phyloP scores from a whole-genome alignment of 2,329 filamentous ascomycete species.

The Chaetothyriales sp. region DNA sequence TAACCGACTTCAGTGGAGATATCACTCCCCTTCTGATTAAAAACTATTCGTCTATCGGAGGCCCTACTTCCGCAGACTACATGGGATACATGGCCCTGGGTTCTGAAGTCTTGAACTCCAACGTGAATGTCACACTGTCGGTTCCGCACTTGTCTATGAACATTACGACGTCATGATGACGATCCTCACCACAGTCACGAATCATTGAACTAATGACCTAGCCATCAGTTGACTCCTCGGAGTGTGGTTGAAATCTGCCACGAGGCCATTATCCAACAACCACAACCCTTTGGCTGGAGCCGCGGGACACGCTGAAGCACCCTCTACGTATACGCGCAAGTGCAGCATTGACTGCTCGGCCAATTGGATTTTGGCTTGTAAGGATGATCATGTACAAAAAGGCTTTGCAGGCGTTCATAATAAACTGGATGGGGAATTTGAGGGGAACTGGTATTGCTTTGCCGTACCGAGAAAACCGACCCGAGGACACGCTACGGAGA shows the following conservation, averaged over 20 bases:
- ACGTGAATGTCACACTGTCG: conserved; percentile 36
- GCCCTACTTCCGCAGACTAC: conserved; percentile 32
- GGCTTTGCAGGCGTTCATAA: not conserved
- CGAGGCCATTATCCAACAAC: too few species aligned
- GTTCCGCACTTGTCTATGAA: conserved; percentile 26
- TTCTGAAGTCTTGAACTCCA: conserved; percentile 36
- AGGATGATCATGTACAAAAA: not conserved
- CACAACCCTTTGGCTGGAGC: too few species aligned
- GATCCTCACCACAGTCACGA: not conserved
- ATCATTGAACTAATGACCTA: not conserved
- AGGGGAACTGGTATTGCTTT: not conserved
- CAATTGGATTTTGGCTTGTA: not conserved
- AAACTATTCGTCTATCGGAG: conserved; percentile 23
- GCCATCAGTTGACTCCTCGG: not conserved
- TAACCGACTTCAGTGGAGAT: conserved; percentile 34
- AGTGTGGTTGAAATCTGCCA: not conserved
- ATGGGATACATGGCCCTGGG: conserved; percentile 41
- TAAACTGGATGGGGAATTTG: not conserved
- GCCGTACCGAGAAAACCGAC: not conserved
- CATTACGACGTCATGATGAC: conserved; percentile 8
- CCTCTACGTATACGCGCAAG: not conserved
- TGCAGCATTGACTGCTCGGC: not conserved
- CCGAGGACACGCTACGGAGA: too few species aligned
- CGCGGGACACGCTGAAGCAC: not conserved
- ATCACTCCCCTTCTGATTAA: conserved; percentile 33